Evolutionary conservation across 2,329 filamentous ascomycete genomes (phyloP), one percentile per base, ranked within the genome.

Genomic region (Penicillium digitatum): DNA sequence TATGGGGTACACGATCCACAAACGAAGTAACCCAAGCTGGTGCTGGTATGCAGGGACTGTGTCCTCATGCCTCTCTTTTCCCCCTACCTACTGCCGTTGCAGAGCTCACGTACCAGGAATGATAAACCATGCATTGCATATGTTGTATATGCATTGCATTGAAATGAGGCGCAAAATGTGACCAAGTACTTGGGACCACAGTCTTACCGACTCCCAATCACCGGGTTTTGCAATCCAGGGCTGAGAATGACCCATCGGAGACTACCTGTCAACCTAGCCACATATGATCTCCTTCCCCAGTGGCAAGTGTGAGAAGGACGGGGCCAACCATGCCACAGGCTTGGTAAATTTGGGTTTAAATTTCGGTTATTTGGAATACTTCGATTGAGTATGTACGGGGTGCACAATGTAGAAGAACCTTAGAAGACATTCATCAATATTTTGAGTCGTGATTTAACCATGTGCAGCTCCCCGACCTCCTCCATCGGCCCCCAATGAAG

Each of bases 1-100:
- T 43, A 53, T 39, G 38, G 49, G 35, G 35, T 53, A 53, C 49
- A 38, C 11, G 50, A 52, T 55, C 53, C 53, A 34, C 49, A 51
- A 51, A 22, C 31, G 32, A 48, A 49, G 29, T 54, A 48, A 54
- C 51, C 51, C 27, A 32, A 54, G 45, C 37, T 48, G 8, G 37
- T 20, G 14, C 43, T 62, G 61, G 60, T 62, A 65, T 65, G 61
- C 52, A 64, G 61, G 60, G 58, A 57, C 55, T 37, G 48, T 42
- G 40, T 48, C 32, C 42, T 51, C 46, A 27, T 40, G 52, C 29
- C 42, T 46, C 26, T 27, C 1, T 35, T 22, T 37, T 32, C 42
- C 43, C 52, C 52, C 48, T 51, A 39, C 47, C 27, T 54, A 43
- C 31, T 29, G 22, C 10, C 26, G 45, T 50, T 40, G 50, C 43